Base-by-base conservation (phyloP, 129 eudicot genomes). In the Arctium minus region DNA sequence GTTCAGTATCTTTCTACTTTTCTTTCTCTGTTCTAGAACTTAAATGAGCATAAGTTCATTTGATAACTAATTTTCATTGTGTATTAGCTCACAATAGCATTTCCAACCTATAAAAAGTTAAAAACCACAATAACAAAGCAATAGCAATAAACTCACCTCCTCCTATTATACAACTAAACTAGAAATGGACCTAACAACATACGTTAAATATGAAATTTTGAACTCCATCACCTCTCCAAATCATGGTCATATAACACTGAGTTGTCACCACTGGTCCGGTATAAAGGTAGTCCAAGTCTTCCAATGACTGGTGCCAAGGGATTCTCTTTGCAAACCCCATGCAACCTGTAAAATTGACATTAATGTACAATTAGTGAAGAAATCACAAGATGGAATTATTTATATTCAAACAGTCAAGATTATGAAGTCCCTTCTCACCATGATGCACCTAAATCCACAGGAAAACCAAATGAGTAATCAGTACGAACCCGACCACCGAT, bases 201-300 rank as follows among this genome's bases (percentile, higher is more conserved):
- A 70, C 8, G 44, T 18, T 30, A 70, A 29, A 36, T 50, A 38
- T 72, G 2, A 74, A 64, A 44, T 7, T 30, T 22, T 56, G 39
- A 42, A 79, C 18, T 35, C 2, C 35, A 35, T 78, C 74, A 96
- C 99, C 99, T 93, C 86, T 96, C 99, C 87, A 96, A 86, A 83
- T 96, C 99, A 90, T 96, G 99, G 86, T 96, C 99, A 87, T 96
- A 96, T 65, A 96, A 84, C 76, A 96, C 98, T 31, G 99, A 96
- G 90, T 96, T 92, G 87, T 96, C 99, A 29, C 98, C 99, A 80
- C 99, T 96, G 2, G 99, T 96, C 39, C 99, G 92, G 74, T 96
- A 96, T 68, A 96, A 90, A 74, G 99, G 98, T 4, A 96, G 88
- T 44, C 98, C 97, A 81, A 96, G 93, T 87, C 93, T 92, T 72